Evolutionary conservation across 768 basidiomycete genomes (phyloP), one percentile per base, ranked within the genome.

Genomic region (Mycena albidolilacea): DNA sequence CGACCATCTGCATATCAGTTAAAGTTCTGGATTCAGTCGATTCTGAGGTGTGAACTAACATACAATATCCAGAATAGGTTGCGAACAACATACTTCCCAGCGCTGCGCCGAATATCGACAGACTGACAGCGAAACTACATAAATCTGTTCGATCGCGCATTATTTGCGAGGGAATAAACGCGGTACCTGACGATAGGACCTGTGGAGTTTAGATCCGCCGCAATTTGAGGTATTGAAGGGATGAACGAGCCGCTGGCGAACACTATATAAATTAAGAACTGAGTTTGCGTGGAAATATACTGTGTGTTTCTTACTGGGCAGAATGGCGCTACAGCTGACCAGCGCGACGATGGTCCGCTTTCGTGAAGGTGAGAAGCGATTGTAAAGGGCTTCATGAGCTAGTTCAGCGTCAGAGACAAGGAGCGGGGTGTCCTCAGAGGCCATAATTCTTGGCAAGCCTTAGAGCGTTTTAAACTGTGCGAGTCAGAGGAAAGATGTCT

Each of bases 201-300:
- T 0, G 88, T 82, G 0, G 87, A 80, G 35, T 82, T 61, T 7
- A 91, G 79, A 57, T 91, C 89, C 17, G 69, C 72, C 7, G 90
- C 86, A 30, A 92, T 85, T 54, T 88, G 84, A 0, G 90, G 89
- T 41, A 91, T 89, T 5, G 87, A 85, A 0, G 88, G 89, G 3
- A 89, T 81, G 77, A 90, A 88, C 9, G 82, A 85, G 2, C 84
- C 85, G 8, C 83, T 78, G 1, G 88, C 85, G 70, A 90, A 84
- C 70, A 87, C 89, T 90, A 39, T 14, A 37, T 41, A 58, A 54
- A 9, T 41, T 23, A n/a, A 60, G 10, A 3, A 17, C 19, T 58
- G 12, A 55, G 60, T 41, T 46, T 12, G 9, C 5, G 12, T 5
- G 15, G 14, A 54, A 52, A 46, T 61, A 9, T 9, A 23, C 68